phyloP scores from a whole-genome alignment of 116 monocot genomes.

The Papilionanthe hybrid region DNA sequence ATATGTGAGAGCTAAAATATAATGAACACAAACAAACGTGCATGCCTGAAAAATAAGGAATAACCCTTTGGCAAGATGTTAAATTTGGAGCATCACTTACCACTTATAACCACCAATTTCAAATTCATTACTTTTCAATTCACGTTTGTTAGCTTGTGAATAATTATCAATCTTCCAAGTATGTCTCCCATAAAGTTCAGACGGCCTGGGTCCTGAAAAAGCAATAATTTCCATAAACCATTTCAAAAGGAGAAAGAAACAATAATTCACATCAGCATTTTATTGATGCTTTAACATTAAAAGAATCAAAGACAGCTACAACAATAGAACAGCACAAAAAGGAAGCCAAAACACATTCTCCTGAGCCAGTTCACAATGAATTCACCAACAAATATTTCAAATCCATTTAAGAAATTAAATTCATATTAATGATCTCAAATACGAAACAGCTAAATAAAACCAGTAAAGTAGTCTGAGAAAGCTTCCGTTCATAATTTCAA shows the following conservation, averaged over 20 bases:
- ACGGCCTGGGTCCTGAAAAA: conserved; percentile 77
- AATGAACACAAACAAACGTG: background rate
- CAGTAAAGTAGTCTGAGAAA: background rate
- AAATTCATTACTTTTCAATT: conserved; percentile 80
- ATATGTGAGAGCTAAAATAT: background rate
- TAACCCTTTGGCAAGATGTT: background rate
- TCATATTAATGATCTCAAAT: background rate
- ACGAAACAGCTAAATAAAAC: background rate
- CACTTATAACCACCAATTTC: conserved; percentile 98
- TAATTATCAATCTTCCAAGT: conserved; percentile 97
- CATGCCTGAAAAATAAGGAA: background rate
- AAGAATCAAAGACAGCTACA: background rate
- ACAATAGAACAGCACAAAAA: background rate
- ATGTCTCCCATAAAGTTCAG: conserved; percentile 77
- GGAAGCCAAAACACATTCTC: background rate
- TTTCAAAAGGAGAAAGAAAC: conserved; percentile 1
- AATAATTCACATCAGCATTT: background rate
- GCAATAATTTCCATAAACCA: background rate
- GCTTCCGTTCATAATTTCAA: background rate
- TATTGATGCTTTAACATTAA: background rate
- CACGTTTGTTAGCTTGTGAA: conserved; percentile 72
- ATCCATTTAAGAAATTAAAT: background rate
- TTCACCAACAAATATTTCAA: background rate
- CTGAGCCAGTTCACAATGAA: background rate
- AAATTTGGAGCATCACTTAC: conserved; percentile 34